Conservation (phyloP, 257 asterid genomes). For the Knoxia roxburghii region DNA sequence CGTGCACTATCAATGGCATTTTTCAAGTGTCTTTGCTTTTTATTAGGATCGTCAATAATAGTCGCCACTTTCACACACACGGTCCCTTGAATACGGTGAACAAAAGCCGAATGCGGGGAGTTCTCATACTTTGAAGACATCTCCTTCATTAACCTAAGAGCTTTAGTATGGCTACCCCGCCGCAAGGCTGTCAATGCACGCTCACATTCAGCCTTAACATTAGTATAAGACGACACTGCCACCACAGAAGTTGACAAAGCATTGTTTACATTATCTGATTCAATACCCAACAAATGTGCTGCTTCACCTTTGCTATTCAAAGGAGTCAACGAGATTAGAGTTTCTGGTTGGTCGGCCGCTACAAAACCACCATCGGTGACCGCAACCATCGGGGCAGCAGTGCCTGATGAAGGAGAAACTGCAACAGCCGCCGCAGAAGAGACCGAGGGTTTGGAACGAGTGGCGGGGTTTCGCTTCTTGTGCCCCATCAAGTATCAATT, state of each 20-base stretch:
- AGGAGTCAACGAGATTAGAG: slow-evolving; percentile 5
- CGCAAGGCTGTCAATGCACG: slow-evolving; percentile 62
- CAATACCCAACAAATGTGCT: background rate
- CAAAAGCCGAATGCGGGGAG: slow-evolving; percentile 50
- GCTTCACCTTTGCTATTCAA: slow-evolving; percentile 1
- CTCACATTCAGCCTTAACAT: slow-evolving; percentile 59
- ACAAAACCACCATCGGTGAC: slow-evolving; percentile 3
- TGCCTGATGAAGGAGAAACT: slow-evolving; percentile 1
- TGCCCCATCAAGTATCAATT: slow-evolving; percentile 31
- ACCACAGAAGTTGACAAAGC: background rate
- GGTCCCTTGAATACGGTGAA: slow-evolving; percentile 69
- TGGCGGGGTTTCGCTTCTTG: slow-evolving; percentile 41
- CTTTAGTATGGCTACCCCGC: slow-evolving; percentile 62
- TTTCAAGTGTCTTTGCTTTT: slow-evolving; percentile 58
- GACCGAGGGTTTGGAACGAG: slow-evolving; percentile 38
- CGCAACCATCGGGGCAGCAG: background rate
- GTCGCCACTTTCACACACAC: slow-evolving; percentile 59
- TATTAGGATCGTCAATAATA: slow-evolving; percentile 52
- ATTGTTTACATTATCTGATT: slow-evolving; percentile 6
- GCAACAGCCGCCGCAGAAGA: slow-evolving; percentile 22
- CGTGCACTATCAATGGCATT: slow-evolving; percentile 72
- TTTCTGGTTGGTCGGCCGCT: background rate
- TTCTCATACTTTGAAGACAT: slow-evolving; percentile 49
- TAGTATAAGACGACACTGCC: slow-evolving; percentile 25
- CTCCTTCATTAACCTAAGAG: slow-evolving; percentile 75